Percentiles rank a stretch among this genome's conserved stretches.
Conservation (phyloP, 2,329 filamentous ascomycete genomes). For the Oidium heveae region DNA sequence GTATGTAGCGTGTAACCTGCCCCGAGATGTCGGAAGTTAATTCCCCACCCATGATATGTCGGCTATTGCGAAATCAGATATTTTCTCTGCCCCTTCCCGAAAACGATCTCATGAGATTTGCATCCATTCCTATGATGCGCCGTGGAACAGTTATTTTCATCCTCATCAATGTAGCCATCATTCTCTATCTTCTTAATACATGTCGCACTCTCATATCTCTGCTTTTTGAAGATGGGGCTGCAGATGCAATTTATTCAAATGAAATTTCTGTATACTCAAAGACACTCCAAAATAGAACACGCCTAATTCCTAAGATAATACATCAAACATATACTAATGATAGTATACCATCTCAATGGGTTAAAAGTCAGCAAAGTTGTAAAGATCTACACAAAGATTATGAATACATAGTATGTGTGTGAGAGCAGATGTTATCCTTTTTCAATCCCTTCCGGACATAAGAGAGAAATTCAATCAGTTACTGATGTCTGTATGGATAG, state of each 20-base stretch:
- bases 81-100: background rate
- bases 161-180: slow-evolving; percentile 34
- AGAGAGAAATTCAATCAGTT: slow-evolving; percentile 1
- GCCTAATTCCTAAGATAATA: slow-evolving; percentile 51
- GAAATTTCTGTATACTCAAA: slow-evolving; percentile 41
- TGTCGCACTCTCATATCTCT: slow-evolving; percentile 49
- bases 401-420: slow-evolving; percentile 35
- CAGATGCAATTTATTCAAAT: slow-evolving; percentile 38
- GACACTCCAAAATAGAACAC: slow-evolving; percentile 25
- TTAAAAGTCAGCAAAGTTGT: slow-evolving; percentile 40
- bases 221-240: slow-evolving; percentile 38
- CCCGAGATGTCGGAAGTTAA: no score
- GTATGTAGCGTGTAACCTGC: no score
- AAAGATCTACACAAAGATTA: slow-evolving; percentile 43
- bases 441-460: background rate
- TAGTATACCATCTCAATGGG: slow-evolving; percentile 40
- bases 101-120: background rate
- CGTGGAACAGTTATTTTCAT: slow-evolving; percentile 14
- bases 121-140: slow-evolving; percentile 9
- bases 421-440: background rate
- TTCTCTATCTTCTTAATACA: slow-evolving; percentile 37
- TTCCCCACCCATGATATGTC: no score
- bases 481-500: slow-evolving; percentile 16
- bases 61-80: no score
- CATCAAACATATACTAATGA: slow-evolving; percentile 54